Evolutionary conservation across 352 stramenopile species (phyloP), one percentile per base, ranked within the genome.

Genomic region (Pythium periplocum): DNA sequence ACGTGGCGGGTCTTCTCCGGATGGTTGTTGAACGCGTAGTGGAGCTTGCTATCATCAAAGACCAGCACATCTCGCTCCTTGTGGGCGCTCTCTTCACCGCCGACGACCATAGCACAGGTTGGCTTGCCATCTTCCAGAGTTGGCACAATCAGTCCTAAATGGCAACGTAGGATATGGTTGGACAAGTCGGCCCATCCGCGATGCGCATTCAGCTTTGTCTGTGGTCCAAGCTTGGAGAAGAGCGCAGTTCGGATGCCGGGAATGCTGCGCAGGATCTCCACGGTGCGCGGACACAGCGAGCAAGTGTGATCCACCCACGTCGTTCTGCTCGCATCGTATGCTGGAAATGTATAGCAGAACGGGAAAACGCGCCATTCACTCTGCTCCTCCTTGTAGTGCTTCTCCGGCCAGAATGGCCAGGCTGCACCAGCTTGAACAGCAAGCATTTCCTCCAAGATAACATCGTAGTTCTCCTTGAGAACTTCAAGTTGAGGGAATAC

Each of bases 1-100:
- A 96, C 81, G 35, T 81, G 73, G 5, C 81, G 75, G 45, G 72
- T 88, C 55, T 79, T 62, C 9, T 80, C 68, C 3, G 69, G 61
- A 55, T 89, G 83, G 51, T 83, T 57, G 63, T 95, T 95, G 64
- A 78, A 95, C 50, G 84, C 86, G 48, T 87, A 88, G 68, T 96
- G 87, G 46, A 95, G 69, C 60, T 96, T 96, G 65, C 83, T 95
- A 64, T 96, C 87, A 66, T 96, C 87, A 58, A 96, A 96, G 9
- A 96, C 87, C 37, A 96, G 72, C 32, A 96, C 63, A 55, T 93
- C 72, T 11, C 78, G 68, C 55, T 91, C 72, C n/a, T 61, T 49
- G 55, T 96, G 87, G 45, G 76, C 77, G 4, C 69, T 61, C 2
- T 73, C 72, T 63, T 96, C 76, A 12, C 76, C 81, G 8, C 75